Base-by-base conservation (phyloP, 1,284 basidiomycete genomes). In the Cutaneotrichosporon sp. region DNA sequence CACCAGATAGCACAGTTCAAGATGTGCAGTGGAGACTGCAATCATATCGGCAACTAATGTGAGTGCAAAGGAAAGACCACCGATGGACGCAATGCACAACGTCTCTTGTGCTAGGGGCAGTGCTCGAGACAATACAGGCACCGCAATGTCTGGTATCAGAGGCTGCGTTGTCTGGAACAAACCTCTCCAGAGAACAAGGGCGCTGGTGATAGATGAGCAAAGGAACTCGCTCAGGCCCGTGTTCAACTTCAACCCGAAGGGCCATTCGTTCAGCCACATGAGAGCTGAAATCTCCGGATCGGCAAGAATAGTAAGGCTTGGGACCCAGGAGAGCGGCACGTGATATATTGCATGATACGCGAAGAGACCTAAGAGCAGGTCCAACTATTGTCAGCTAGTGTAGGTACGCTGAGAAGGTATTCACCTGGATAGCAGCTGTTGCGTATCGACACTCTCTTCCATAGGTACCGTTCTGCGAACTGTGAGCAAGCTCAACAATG, bases 241-340 rank as follows among this genome's bases (percentile, higher is more conserved):
- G 69, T 98, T 98, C 54, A 98, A 84, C 75, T 98, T 98, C 40
- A 98, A 76, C 1, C 96, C 94, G 0, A 87, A 90, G 0, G 94
- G 94, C 93, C 96, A 98, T 53, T 86, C 84, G 68, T 94, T 87
- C 4, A 98, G 79, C 93, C 93, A 97, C 40, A 46, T 42, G 22
- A 73, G 54, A 4, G 54, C 55, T 0, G 22, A 33, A 17, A 68
- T 54, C 8, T 54, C 30, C 1, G 54, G 57, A 17, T 49, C 46
- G 1, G 52, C 46, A 9, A 55, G 42, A 15, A 37, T 37, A 37
- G 36, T n/a, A 5, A 37, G 7, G 36, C 13, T 14, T 18, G 15
- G 17, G 36, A 37, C 36, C 36, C 36, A 18, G 36, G 4, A 8
- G 36, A 37, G 13, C 7, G 26, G 26, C 26, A 30, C 26, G 10